Conservation (phyloP, 257 asterid genomes). For the Ilex asprella region DNA sequence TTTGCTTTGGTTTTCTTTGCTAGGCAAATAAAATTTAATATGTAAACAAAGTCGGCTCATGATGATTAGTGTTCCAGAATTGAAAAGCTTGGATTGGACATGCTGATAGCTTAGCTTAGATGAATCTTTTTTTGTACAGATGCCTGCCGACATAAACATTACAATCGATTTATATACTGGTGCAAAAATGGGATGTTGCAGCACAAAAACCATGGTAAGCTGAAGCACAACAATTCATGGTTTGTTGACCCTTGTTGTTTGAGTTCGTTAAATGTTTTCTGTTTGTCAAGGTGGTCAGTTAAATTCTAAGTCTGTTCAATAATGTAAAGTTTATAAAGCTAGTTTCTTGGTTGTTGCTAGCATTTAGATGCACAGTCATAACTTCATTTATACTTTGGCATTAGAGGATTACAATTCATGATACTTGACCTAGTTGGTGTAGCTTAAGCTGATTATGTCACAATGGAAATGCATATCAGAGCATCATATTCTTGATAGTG, state of each 20-base stretch:
- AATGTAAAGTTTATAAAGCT: slow-evolving; percentile 1
- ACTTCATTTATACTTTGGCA: neutral
- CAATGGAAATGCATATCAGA: too few species aligned
- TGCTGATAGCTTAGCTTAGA: neutral
- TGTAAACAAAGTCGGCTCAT: too few species aligned
- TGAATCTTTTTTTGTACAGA: slow-evolving; percentile 59
- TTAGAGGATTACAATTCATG: too few species aligned
- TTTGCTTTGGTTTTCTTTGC: too few species aligned
- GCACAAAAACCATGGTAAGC: slow-evolving; percentile 69
- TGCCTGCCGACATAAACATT: slow-evolving; percentile 75
- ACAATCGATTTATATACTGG: slow-evolving; percentile 85
- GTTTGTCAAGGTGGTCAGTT: neutral
- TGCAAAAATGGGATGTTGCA: slow-evolving; percentile 79
- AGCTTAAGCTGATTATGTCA: too few species aligned
- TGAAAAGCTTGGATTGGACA: too few species aligned
- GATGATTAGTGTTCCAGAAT: too few species aligned
- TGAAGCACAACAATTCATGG: neutral
- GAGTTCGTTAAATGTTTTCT: neutral
- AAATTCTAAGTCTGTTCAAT: neutral
- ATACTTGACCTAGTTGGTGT: too few species aligned
- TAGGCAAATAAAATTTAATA: too few species aligned
- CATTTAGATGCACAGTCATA: neutral
- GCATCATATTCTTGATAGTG: too few species aligned
- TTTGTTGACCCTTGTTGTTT: neutral
- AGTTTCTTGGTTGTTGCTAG: neutral